Evolutionary conservation across 352 stramenopile species (phyloP).

Genomic region (Phytophthora boehmeriae): DNA sequence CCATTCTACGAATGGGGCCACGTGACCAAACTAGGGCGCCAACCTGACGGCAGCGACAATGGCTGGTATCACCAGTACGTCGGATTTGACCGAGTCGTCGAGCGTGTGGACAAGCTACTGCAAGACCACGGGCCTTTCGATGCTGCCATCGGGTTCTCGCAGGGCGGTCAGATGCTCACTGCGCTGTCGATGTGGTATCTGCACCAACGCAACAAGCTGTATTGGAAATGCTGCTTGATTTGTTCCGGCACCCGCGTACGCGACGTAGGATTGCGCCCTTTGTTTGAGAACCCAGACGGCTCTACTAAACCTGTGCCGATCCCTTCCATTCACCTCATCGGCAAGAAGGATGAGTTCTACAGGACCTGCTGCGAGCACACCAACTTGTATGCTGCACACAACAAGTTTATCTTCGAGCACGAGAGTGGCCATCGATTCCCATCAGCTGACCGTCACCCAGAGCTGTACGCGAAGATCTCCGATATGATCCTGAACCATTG

Average conservation of each 20-base stretch:
- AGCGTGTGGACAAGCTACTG: constrained; percentile 49
- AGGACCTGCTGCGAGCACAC: constrained; percentile 38
- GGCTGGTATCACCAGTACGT: constrained; percentile 50
- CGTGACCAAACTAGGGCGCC: constrained; percentile 27
- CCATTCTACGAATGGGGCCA: constrained; percentile 53
- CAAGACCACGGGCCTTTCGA: constrained; percentile 53
- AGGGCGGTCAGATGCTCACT: constrained; percentile 56
- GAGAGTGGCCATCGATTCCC: constrained; percentile 38
- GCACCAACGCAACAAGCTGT: constrained; percentile 22
- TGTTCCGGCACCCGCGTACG: constrained; percentile 37
- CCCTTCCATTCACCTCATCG: constrained; percentile 62
- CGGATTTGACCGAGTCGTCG: constrained; percentile 46
- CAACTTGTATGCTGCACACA: constrained; percentile 28
- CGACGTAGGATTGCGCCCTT: constrained; percentile 23
- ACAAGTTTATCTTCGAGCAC: constrained; percentile 38
- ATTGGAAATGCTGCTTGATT: constrained; percentile 58
- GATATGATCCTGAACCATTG: constrained; percentile 28
- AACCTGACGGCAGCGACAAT: constrained; percentile 23
- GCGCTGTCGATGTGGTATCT: constrained; percentile 48
- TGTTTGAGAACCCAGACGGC: constrained; percentile 43
- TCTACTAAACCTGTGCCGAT: constrained; percentile 40
- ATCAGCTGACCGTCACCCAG: constrained; percentile 20
- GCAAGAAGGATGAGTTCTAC: constrained; percentile 54
- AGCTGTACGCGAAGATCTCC: constrained; percentile 31
- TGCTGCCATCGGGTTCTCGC: constrained; percentile 64